phyloP scores from a whole-genome alignment of 2,329 filamentous ascomycete species.

The Juglanconis oblonga region DNA sequence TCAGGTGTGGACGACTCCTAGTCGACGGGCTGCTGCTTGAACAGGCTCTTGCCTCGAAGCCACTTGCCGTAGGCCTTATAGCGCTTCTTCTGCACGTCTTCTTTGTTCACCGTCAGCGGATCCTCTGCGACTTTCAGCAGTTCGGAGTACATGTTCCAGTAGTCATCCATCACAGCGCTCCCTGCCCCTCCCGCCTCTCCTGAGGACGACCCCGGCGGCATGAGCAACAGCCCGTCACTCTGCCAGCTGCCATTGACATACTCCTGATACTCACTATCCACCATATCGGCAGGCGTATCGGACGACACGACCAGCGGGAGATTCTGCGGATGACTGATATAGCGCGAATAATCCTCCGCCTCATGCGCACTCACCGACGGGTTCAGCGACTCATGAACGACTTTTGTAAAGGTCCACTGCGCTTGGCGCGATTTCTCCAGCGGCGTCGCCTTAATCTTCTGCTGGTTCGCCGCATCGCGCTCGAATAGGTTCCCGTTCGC shows the following conservation, averaged over 20 bases:
- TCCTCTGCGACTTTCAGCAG: slow-evolving; percentile 76
- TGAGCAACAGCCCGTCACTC: slow-evolving; percentile 53
- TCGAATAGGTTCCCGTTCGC: slow-evolving; percentile 21
- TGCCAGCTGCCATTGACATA: slow-evolving; percentile 72
- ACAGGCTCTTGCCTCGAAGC: slow-evolving; percentile 90
- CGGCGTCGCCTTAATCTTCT: slow-evolving; percentile 52
- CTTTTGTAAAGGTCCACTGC: slow-evolving; percentile 84
- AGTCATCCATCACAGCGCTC: slow-evolving; percentile 56
- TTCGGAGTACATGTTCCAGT: slow-evolving; percentile 70
- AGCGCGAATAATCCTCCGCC: slow-evolving; percentile 81
- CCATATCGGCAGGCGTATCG: slow-evolving; percentile 54
- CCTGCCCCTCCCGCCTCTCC: slow-evolving; percentile 29
- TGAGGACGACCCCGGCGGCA: slow-evolving; percentile 53
- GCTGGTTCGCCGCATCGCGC: slow-evolving; percentile 16
- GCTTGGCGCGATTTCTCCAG: slow-evolving; percentile 78
- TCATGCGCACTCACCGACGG: slow-evolving; percentile 76
- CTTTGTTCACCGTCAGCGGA: slow-evolving; percentile 81
- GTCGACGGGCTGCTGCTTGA: slow-evolving; percentile 78
- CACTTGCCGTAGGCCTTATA: slow-evolving; percentile 97
- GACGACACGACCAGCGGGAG: slow-evolving; percentile 78
- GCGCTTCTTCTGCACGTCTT: slow-evolving; percentile 85
- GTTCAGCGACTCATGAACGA: slow-evolving; percentile 81
- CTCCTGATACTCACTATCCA: slow-evolving; percentile 70
- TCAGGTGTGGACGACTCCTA: slow-evolving; percentile 31
- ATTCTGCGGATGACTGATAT: slow-evolving; percentile 84